Evolutionary conservation across 1,284 basidiomycete species (phyloP).

Genomic region (Papiliotrema nemorosa): DNA sequence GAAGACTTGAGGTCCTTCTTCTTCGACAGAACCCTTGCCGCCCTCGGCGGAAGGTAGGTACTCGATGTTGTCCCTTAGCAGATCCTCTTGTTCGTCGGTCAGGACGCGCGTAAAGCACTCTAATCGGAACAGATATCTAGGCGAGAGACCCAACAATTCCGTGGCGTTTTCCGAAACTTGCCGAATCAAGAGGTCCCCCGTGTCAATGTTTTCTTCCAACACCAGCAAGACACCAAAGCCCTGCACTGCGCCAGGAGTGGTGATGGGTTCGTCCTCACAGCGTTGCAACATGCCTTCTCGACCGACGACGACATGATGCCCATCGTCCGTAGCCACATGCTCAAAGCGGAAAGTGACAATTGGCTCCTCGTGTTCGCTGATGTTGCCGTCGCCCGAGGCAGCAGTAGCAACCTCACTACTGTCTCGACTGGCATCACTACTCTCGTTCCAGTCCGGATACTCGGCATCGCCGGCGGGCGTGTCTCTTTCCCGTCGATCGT

Average conservation of each 20-base stretch:
- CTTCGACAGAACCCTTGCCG: constrained; percentile 28
- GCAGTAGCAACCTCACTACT: constrained; percentile 20
- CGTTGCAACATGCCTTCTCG: constrained; percentile 64
- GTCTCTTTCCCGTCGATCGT: not conserved
- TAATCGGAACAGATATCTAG: constrained; percentile 70
- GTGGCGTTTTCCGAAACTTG: constrained; percentile 80
- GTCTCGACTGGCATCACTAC: constrained; percentile 4
- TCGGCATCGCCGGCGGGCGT: constrained; percentile 3
- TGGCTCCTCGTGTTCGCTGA: constrained; percentile 28
- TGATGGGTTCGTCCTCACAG: constrained; percentile 87
- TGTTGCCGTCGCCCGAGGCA: constrained; percentile 9
- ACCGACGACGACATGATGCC: constrained; percentile 70
- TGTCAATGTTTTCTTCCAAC: constrained; percentile 63
- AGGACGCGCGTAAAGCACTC: constrained; percentile 73
- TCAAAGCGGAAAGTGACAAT: constrained; percentile 64
- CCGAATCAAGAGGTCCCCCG: constrained; percentile 61
- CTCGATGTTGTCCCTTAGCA: constrained; percentile 74
- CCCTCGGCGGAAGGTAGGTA: constrained; percentile 58
- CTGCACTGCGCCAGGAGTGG: constrained; percentile 79
- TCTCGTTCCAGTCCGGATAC: constrained; percentile 1
- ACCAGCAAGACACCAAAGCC: constrained; percentile 79
- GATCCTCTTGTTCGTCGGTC: constrained; percentile 64
- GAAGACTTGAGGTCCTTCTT: constrained; percentile 66
- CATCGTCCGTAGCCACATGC: constrained; percentile 65
- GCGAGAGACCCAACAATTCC: constrained; percentile 69